Evolutionary conservation across 345 rosid species (phyloP), one percentile per base, ranked within the genome.

Genomic region (Noccaea caerulescens): DNA sequence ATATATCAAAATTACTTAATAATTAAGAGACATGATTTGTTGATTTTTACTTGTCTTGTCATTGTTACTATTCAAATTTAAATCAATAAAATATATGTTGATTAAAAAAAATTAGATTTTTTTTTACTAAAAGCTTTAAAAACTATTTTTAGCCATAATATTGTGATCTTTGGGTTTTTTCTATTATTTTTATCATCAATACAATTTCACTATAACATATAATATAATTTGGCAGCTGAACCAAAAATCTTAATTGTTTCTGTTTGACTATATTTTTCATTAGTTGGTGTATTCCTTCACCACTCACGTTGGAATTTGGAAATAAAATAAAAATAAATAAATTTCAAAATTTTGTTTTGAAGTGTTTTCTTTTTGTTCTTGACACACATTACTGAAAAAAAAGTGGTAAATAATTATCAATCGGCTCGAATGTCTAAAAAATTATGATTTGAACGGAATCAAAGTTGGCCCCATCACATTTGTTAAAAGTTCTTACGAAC

Each of bases 391-490:
- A 12, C 25, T 7, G 4, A n/a, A 25, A 25, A 9, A 9, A 11
- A 44, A 14, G 5, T 16, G 30, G 16, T 43, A 43, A 61, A 43
- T 12, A 46, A 16, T 33, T 16, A 14, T 63, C 9, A 43, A 55
- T 33, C n/a, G 4, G 50, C 8, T 30, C 12, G 23, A 68, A 12
- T 45, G 37, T 18, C 10, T 42, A 42, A 50, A 30, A 12, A 41
- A 36, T 30, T 61, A 63, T 34, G 47, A 72, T 53, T 72, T 54
- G 33, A 63, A 56, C 25, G 63, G 43, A 37, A 45, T 55, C 30
- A 72, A 63, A 55, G 7, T 34, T 72, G 63, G 70, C n/a, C 3
- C 3, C 20, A 23, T 54, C 23, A 13, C 39, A 54, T 34, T 42
- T 42, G 8, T 36, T 12, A 16, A 49, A 27, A 14, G 53, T 32